Base-by-base conservation (phyloP, 2,329 filamentous ascomycete genomes). In the Conoideocrella luteorostrata region DNA sequence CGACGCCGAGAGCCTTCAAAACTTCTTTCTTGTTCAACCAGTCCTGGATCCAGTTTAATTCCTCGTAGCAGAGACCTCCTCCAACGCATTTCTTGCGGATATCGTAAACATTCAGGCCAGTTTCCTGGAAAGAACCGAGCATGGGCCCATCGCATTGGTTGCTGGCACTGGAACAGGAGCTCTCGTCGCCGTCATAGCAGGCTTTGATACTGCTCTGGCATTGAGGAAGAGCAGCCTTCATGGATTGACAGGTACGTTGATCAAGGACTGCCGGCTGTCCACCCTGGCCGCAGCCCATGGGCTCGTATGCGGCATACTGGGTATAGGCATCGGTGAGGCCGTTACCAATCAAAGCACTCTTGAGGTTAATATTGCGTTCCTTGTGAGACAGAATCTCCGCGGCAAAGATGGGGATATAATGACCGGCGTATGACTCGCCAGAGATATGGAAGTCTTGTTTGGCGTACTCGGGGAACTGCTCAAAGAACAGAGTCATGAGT, bases 401-500 rank as follows among this genome's bases (percentile, higher is more conserved):
- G 39, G 89, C 83, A 57, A 95, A 94, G 50, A 90, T 86, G 30
- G 89, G 90, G 52, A 95, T 94, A 71, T 95, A 95, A 71, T 95
- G 89, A 30, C 89, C 90, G 53, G 87, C 88, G 61, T 95, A 95
- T 2, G 88, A 94, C 71, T 95, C 89, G 64, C 89, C 90, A 50
- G 89, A 84, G 68, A 96, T 95, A 75, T 97, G 90, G 81, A 98
- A 97, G 68, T 90, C 84, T 68, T 96, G 91, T 62, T 82, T 77
- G 36, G 88, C 79, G 63, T 97, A 97, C 69, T 97, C 78, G 46
- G 93, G 91, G 77, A 97, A 97, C 66, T 96, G 86, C 70, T 95
- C 84, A 78, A 97, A 97, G 80, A 98, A 98, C 54, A 97, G 84
- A 30, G 90, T 93, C 53, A 98, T 74, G 50, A 97, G 84, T 52